Conservation (phyloP, 331 rosid genomes). For the Acacia pycnantha region DNA sequence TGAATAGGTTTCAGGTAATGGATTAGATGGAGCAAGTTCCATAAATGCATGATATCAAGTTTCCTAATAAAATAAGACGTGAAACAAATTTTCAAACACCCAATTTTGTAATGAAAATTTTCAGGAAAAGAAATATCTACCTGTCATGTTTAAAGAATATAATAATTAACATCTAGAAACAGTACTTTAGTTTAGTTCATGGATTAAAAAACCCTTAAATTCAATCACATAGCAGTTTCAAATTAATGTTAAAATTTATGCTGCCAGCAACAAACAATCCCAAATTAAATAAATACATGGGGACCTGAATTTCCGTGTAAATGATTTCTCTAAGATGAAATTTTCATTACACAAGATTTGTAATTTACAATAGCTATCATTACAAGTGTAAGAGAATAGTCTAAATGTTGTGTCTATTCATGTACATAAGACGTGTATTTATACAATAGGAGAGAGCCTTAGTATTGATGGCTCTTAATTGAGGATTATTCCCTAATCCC, state of each 20-base stretch:
- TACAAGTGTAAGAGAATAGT: too few species aligned
- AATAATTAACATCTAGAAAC: background rate
- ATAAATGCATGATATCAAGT: background rate
- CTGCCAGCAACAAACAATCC: too few species aligned
- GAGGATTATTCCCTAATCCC: too few species aligned
- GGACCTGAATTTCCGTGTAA: background rate
- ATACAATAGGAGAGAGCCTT: too few species aligned
- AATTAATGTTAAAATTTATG: too few species aligned
- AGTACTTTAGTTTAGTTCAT: background rate
- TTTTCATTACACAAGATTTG: background rate
- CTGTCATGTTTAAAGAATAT: background rate
- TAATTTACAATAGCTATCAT: background rate
- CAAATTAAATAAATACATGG: too few species aligned
- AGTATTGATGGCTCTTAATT: too few species aligned
- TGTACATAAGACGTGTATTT: too few species aligned
- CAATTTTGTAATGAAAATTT: background rate
- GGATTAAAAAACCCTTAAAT: background rate
- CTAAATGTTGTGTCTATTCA: too few species aligned
- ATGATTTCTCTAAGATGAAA: slow-evolving; percentile 22
- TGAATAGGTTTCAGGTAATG: background rate
- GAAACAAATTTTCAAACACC: background rate
- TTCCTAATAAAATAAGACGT: background rate
- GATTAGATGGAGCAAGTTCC: background rate
- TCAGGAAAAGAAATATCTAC: background rate
- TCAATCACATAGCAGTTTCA: too few species aligned